phyloP scores from a whole-genome alignment of 2,329 filamentous ascomycete species.

The Cryoendolithus antarcticus region DNA sequence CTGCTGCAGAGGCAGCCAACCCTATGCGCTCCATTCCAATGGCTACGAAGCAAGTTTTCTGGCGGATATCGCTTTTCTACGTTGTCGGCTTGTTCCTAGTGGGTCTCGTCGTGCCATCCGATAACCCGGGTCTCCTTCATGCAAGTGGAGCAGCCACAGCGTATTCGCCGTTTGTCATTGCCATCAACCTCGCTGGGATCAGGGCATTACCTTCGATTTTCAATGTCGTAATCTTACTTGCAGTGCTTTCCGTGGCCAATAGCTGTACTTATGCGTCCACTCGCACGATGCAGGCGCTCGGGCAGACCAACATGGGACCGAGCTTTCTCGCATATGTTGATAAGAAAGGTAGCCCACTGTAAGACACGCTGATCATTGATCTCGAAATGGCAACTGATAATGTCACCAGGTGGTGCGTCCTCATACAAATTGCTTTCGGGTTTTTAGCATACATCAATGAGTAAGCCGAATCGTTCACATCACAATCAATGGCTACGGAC shows the following conservation, averaged over 20 bases:
- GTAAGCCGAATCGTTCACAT: too few species aligned
- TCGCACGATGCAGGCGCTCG: slow-evolving; percentile 74
- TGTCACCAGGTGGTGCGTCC: slow-evolving; percentile 31
- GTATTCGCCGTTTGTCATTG: slow-evolving; percentile 53
- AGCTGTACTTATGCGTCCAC: slow-evolving; percentile 48
- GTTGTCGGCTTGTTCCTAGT: slow-evolving; percentile 19
- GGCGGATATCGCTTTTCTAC: slow-evolving; percentile 21
- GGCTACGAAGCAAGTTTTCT: slow-evolving; percentile 21
- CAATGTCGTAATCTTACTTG: slow-evolving; percentile 51
- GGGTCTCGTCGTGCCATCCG: slow-evolving; percentile 19
- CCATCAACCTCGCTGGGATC: slow-evolving; percentile 47
- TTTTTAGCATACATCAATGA: slow-evolving; percentile 58
- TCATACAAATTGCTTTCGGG: slow-evolving; percentile 53
- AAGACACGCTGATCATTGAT: slow-evolving; percentile 8
- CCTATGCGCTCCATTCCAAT: slow-evolving; percentile 31
- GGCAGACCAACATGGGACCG: slow-evolving; percentile 49
- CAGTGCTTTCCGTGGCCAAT: slow-evolving; percentile 45
- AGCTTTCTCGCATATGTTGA: slow-evolving; percentile 46
- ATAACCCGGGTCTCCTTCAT: slow-evolving; percentile 14
- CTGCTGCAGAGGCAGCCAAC: slow-evolving; percentile 38
- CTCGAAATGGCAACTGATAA: too few species aligned
- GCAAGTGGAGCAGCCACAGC: slow-evolving; percentile 12
- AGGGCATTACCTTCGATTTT: slow-evolving; percentile 48
- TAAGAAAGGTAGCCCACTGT: slow-evolving; percentile 72
- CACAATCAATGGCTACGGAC: too few species aligned